Conservation (phyloP, 1,284 basidiomycete species). For the Apiotrichum mycotoxinovorans region DNA sequence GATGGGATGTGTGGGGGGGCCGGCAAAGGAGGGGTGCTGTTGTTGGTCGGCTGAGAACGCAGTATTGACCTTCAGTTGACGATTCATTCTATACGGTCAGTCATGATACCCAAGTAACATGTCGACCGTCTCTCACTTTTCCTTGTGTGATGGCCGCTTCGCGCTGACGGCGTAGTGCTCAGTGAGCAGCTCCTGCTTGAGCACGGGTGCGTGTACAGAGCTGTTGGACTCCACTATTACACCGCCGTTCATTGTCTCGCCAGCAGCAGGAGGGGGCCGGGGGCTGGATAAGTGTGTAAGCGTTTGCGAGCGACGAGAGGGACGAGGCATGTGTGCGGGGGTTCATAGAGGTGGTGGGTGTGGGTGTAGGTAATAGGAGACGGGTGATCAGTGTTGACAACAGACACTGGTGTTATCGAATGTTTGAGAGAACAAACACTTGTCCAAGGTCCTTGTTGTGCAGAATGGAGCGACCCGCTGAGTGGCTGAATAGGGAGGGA, state of each 20-base stretch:
- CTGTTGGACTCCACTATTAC: slow-evolving; percentile 20
- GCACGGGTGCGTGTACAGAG: slow-evolving; percentile 16
- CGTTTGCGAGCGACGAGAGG: not conserved
- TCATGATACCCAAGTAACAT: not conserved
- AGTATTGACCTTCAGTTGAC: slow-evolving; percentile 14
- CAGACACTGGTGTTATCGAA: no score
- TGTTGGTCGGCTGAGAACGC: not conserved
- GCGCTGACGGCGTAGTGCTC: slow-evolving; percentile 26
- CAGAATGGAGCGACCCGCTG: no score
- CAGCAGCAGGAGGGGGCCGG: not conserved
- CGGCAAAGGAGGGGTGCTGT: not conserved
- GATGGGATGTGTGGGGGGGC: not conserved
- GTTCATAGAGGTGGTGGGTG: not conserved
- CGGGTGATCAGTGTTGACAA: not conserved
- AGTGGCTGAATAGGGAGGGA: no score
- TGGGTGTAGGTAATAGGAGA: not conserved
- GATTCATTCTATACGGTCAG: slow-evolving; percentile 11
- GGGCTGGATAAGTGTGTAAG: not conserved
- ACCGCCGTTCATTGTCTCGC: slow-evolving; percentile 22
- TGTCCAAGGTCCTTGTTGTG: no score
- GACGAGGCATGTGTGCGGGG: not conserved
- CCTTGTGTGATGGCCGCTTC: slow-evolving; percentile 19
- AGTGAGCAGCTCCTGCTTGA: slow-evolving; percentile 25
- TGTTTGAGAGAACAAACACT: no score
- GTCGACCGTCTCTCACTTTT: slow-evolving; percentile 10